Percentiles rank a stretch among this genome's conserved stretches.
Conservation (phyloP, 495 filamentous ascomycete species). For the Corynascus novoguineensis region DNA sequence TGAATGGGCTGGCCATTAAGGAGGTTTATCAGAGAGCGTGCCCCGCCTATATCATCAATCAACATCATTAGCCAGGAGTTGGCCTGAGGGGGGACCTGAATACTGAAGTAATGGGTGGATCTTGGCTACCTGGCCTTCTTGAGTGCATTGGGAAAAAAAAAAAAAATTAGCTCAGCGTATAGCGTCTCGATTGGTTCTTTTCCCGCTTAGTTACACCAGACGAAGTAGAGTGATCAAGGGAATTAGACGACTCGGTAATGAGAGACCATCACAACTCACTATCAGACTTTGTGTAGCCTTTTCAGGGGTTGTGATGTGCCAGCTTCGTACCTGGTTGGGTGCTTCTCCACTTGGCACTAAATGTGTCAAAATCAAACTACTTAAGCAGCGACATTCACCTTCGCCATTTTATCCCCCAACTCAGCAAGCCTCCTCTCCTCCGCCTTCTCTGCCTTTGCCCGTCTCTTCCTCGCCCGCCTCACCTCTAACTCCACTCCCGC, state of each 20-base stretch:
- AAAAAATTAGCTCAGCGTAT: background rate
- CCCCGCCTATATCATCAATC: background rate
- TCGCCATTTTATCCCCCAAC: background rate
- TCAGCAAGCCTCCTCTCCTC: slow-evolving; percentile 15
- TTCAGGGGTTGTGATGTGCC: background rate
- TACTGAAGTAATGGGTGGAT: background rate
- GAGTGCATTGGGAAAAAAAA: slow-evolving; percentile 3
- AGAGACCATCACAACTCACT: background rate
- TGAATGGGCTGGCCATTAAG: slow-evolving; percentile 52
- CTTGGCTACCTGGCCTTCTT: slow-evolving; percentile 1
- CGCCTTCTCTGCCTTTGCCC: slow-evolving; percentile 38
- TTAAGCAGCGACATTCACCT: background rate
- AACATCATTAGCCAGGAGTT: slow-evolving; percentile 4
- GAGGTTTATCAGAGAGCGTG: background rate
- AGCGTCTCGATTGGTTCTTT: background rate
- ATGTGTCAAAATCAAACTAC: background rate
- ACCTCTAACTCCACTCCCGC: slow-evolving; percentile 45
- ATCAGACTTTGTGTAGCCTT: background rate
- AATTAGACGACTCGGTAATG: slow-evolving; percentile 1
- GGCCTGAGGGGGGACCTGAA: background rate
- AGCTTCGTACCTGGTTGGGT: background rate
- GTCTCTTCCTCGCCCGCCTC: slow-evolving; percentile 45
- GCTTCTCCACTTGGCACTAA: background rate
- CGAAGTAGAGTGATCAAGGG: background rate
- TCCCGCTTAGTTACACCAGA: background rate